A percentile compares a stretch with the other conserved stretches of the same genome.
phyloP scores from a whole-genome alignment of 176 grass and related monocot species.

The Elaeis guineensis region DNA sequence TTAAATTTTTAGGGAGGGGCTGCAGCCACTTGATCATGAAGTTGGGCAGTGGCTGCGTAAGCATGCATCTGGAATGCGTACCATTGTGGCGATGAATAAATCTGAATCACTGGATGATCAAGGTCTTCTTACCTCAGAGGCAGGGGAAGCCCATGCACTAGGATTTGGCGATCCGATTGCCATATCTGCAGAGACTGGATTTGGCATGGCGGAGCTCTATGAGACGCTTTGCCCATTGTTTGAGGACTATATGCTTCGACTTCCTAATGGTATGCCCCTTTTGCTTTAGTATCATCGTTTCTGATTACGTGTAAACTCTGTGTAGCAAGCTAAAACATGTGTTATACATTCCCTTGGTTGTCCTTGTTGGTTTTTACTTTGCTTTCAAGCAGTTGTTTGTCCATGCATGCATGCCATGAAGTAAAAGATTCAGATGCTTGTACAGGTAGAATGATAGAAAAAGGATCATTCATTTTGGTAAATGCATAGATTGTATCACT shows the following conservation, averaged over 20 bases:
- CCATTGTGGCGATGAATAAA: conserved; percentile 85
- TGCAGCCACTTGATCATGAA: conserved; percentile 81
- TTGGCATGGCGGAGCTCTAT: conserved; percentile 96
- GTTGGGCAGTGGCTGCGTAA: conserved; percentile 83
- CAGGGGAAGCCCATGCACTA: conserved; percentile 83
- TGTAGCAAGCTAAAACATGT: no score
- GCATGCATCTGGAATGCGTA: conserved; percentile 64
- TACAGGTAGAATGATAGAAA: no score
- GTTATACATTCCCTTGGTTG: no score
- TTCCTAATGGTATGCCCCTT: conserved; percentile 49
- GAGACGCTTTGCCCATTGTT: conserved; percentile 67
- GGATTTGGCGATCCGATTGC: conserved; percentile 97
- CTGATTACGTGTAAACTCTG: no score
- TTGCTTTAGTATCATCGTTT: neutral
- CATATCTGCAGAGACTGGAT: conserved; percentile 94
- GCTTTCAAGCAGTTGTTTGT: no score
- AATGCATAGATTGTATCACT: no score
- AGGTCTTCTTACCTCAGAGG: conserved; percentile 56
- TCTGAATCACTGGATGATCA: conserved; percentile 84
- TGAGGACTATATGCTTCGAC: conserved; percentile 69
- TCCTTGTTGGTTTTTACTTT: no score
- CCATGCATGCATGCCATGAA: no score
- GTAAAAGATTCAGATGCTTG: no score
- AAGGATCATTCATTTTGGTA: no score
- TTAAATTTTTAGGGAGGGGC: conserved; percentile 58